Evolutionary conservation across 2,329 filamentous ascomycete species (phyloP).

Genomic region (Hypoxylon sp.): DNA sequence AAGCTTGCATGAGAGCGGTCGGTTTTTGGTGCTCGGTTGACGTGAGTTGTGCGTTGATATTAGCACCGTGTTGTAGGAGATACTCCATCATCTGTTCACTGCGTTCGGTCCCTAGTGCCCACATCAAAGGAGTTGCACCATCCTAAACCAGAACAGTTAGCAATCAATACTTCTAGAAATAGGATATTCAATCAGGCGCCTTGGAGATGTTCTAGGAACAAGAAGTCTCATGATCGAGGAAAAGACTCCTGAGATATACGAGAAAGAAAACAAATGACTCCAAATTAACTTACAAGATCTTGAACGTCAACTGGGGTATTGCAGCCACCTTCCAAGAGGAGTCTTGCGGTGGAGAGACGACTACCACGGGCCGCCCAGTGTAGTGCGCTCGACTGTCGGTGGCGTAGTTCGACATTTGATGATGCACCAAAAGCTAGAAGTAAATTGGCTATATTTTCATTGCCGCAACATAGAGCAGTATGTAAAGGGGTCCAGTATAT

Average conservation of each 20-base stretch:
- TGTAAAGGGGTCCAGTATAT: conserved; percentile 17
- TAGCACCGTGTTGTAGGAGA: conserved; percentile 14
- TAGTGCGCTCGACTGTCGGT: not conserved
- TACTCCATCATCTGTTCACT: conserved; percentile 8
- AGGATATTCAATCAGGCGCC: not conserved
- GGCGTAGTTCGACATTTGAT: conserved; percentile 1
- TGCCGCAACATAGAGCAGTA: conserved; percentile 7
- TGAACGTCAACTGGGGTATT: not conserved
- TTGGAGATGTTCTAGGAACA: not conserved
- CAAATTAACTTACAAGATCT: not conserved
- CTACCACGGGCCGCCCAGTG: conserved; percentile 16
- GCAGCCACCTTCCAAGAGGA: not conserved
- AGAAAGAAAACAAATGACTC: not conserved
- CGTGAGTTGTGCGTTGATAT: not conserved
- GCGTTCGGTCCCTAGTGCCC: conserved; percentile 6
- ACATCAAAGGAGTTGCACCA: conserved; percentile 15
- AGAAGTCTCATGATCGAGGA: not conserved
- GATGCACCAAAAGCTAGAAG: conserved; percentile 21
- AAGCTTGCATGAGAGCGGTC: conserved; percentile 5
- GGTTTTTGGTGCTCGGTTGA: not conserved
- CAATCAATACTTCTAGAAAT: not conserved
- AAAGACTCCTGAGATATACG: not conserved
- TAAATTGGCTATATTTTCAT: conserved; percentile 6
- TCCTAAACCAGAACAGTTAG: not conserved
- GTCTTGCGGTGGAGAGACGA: not conserved